Evolutionary conservation across 805 yeast species (phyloP).

Genomic region (Candida insectorum): DNA sequence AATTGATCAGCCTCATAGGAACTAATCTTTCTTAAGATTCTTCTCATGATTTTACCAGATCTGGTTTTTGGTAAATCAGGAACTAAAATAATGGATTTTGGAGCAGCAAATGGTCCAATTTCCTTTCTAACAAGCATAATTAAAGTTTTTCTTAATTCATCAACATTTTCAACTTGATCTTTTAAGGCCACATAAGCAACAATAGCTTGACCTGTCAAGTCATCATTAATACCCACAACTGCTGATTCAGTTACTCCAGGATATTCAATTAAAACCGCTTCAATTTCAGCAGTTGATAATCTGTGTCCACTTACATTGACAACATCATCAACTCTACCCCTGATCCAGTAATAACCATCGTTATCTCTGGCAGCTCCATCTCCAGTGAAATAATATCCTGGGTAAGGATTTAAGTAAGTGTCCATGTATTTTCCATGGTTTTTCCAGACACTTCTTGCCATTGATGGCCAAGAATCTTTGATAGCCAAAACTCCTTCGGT

Average conservation of each 20-base stretch:
- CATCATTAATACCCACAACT: constrained; percentile 80
- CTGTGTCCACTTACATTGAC: constrained; percentile 86
- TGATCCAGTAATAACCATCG: constrained; percentile 82
- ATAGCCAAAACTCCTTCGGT: constrained; percentile 81
- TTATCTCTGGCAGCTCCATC: constrained; percentile 87
- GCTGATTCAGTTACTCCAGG: constrained; percentile 72
- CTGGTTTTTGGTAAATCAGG: constrained; percentile 82
- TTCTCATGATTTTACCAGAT: constrained; percentile 85
- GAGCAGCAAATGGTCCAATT: constrained; percentile 86
- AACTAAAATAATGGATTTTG: constrained; percentile 68
- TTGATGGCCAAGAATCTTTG: constrained; percentile 77
- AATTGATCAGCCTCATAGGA: constrained; percentile 77
- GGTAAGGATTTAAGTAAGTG: constrained; percentile 79
- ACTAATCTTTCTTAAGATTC: constrained; percentile 73
- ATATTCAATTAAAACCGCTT: constrained; percentile 76
- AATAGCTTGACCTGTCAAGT: constrained; percentile 83
- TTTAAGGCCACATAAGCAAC: constrained; percentile 78
- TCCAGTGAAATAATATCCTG: constrained; percentile 81
- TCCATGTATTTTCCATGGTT: constrained; percentile 73
- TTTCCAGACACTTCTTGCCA: constrained; percentile 79
- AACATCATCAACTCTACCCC: constrained; percentile 86
- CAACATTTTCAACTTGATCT: constrained; percentile 48
- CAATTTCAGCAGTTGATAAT: constrained; percentile 85
- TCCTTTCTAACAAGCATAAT: constrained; percentile 70
- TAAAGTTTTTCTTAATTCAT: constrained; percentile 58